Evolutionary conservation across 306 rosid genomes (phyloP).

Genomic region (Benincasa hispida): DNA sequence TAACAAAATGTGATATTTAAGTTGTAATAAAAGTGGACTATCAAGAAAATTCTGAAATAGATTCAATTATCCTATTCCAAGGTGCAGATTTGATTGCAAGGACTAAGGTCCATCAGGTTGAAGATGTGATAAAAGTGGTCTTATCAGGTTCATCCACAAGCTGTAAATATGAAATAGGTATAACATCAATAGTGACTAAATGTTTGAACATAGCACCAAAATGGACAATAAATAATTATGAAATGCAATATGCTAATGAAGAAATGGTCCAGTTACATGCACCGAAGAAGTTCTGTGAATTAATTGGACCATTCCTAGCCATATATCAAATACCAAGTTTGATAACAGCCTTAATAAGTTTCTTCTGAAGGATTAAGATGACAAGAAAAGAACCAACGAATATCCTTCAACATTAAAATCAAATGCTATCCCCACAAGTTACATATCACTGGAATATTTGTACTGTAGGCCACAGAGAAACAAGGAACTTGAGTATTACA

Average conservation of each 20-base stretch:
- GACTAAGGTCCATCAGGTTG: neutral
- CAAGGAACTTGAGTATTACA: neutral
- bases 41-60: neutral
- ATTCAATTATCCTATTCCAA: neutral
- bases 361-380: neutral
- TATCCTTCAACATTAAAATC: neutral
- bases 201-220: neutral
- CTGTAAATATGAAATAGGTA: neutral
- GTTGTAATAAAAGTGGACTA: neutral
- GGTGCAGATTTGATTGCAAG: neutral
- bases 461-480: neutral
- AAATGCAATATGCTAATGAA: neutral
- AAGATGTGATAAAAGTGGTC: neutral
- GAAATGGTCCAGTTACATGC: neutral
- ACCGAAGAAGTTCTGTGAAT: neutral
- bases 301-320: neutral
- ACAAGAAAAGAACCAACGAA: neutral
- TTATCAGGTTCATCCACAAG: neutral
- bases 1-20: neutral
- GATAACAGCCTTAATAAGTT: neutral
- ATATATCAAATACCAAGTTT: neutral
- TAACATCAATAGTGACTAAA: neutral
- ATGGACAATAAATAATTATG: neutral
- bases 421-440: neutral
- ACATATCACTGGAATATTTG: neutral